phyloP scores from a whole-genome alignment of 805 yeast species.

The Starmerella bacillaris region DNA sequence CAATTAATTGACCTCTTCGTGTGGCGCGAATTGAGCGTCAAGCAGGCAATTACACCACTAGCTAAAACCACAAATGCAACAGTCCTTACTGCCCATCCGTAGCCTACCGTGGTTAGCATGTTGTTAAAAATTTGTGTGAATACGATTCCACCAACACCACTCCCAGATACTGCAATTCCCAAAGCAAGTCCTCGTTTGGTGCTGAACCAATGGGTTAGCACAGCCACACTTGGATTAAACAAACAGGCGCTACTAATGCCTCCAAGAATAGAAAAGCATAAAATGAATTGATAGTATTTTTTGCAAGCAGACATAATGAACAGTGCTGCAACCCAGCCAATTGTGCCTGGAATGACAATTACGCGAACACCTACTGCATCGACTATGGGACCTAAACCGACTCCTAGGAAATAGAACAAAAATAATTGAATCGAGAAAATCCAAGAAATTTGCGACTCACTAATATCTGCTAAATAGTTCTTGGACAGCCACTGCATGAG shows the following conservation, averaged over 20 bases:
- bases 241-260: constrained; percentile 29
- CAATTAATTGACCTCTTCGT: constrained; percentile 10
- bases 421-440: constrained; percentile 31
- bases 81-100: constrained; percentile 39
- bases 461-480: constrained; percentile 31
- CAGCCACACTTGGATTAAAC: constrained; percentile 36
- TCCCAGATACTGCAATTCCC: constrained; percentile 46
- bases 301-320: constrained; percentile 35
- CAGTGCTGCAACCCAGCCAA: constrained; percentile 30
- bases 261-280: constrained; percentile 34
- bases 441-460: constrained; percentile 44
- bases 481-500: constrained; percentile 42
- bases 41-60: constrained; percentile 19
- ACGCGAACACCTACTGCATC: constrained; percentile 36
- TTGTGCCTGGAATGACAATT: constrained; percentile 30
- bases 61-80: constrained; percentile 22
- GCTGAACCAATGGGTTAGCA: constrained; percentile 42
- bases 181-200: constrained; percentile 38
- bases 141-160: constrained; percentile 44
- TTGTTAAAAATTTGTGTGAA: constrained; percentile 36
- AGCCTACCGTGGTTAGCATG: constrained; percentile 34
- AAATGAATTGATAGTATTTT: constrained; percentile 37
- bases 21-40: constrained; percentile 24
- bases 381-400: constrained; percentile 34
- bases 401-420: constrained; percentile 28